Evolutionary conservation across 768 basidiomycete species (phyloP), one percentile per base, ranked within the genome.

Genomic region (Leccinum uliginosum): DNA sequence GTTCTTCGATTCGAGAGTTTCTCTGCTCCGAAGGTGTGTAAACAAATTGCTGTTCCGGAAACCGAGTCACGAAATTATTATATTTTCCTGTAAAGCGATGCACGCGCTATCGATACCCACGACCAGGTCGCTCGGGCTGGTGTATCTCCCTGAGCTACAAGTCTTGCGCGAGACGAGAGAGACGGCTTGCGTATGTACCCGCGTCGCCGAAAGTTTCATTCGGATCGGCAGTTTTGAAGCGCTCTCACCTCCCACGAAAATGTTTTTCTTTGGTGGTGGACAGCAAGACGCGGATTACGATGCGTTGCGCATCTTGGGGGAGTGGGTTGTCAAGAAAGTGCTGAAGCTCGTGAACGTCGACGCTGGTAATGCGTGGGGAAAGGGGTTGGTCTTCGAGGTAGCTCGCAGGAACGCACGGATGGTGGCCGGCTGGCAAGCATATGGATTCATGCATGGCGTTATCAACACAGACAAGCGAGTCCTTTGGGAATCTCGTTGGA

Each of bases 401-500:
- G 85, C 92, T 15, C 82, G 80, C 69, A 76, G 93, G 66, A 98
- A 97, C 67, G 95, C 91, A 45, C 77, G 76, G 67, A 98, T 95
- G 90, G 91, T 94, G 0, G 97, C 94, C 10, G 88, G 81, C 4
- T 98, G 97, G 97, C 96, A 98, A 73, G 92, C 84, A 7, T 90
- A 89, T 70, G 93, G 93, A 1, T 94, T 91, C 69, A 92, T 93
- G 92, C 91, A 94, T 66, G 93, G 93, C 0, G 96, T 99, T 35
- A 93, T 99, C 64, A 98, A 98, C 67, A 96, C 95, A 2, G 96
- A 98, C 75, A 97, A 96, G 89, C 89, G 62, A 56, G 80, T 66
- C n/a, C 3, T 24, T 26, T 54, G 29, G 40, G 14, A 14, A 48
- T 26, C 10, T 10, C 11, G 46, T 17, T 29, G 8, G 14, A 1